phyloP scores from a whole-genome alignment of 345 rosid species.

The Corchorus capsularis region DNA sequence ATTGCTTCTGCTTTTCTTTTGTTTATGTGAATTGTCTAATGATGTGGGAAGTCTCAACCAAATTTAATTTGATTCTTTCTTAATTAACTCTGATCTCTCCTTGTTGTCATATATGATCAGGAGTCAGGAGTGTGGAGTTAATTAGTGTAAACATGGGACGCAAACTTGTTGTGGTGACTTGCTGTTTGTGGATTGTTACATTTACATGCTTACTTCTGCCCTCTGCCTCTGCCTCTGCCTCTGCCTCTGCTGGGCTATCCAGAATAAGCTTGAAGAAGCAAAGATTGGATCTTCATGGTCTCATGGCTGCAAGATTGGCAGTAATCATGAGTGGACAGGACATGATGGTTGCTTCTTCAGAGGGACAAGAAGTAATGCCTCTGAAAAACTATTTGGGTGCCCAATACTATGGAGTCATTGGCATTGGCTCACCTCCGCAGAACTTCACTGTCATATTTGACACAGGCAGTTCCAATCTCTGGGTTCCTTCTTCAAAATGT shows the following conservation, averaged over 20 bases:
- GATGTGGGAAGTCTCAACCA: no score
- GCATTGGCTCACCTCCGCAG: conserved; percentile 76
- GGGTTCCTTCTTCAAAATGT: conserved; percentile 86
- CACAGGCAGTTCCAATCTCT: conserved; percentile 85
- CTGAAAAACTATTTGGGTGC: conserved; percentile 77
- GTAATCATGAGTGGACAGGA: conserved; percentile 12
- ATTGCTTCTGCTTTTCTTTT: no score
- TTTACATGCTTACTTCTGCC: conserved; percentile 50
- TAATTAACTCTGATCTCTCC: no score
- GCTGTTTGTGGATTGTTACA: conserved; percentile 48
- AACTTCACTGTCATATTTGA: conserved; percentile 76
- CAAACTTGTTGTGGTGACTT: conserved; percentile 29
- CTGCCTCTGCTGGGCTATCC: conserved; percentile 43
- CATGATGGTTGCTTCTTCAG: conserved; percentile 25
- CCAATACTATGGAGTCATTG: conserved; percentile 75
- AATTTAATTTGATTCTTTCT: no score
- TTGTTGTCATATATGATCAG: no score
- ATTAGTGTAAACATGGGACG: conserved; percentile 28
- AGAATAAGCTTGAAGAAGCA: conserved; percentile 71
- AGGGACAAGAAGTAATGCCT: conserved; percentile 40
- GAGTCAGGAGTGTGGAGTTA: no score
- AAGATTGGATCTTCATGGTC: conserved; percentile 39
- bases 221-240: conserved; percentile 40
- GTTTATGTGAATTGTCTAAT: no score
- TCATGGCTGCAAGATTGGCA: conserved; percentile 46